A percentile compares a stretch with the other conserved stretches of the same genome.
Conservation (phyloP, 805 yeast species). For the Lipomyces sp. region DNA sequence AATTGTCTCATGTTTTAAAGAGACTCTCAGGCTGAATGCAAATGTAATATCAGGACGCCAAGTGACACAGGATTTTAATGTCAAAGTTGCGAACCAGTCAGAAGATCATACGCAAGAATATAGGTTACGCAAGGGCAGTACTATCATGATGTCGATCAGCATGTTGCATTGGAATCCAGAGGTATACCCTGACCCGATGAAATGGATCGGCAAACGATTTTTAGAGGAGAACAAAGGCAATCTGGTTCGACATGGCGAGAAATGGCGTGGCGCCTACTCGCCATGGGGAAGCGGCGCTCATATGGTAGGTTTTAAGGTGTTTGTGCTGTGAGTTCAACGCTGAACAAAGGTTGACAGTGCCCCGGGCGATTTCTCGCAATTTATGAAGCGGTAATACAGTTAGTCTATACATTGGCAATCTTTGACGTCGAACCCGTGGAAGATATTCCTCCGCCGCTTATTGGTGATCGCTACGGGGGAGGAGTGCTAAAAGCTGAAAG, state of each 20-base stretch:
- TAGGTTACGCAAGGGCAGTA: background rate
- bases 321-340: background rate
- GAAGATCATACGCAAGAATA: background rate
- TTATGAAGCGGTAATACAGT: slow-evolving; percentile 19
- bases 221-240: slow-evolving; percentile 20
- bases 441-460: slow-evolving; percentile 7
- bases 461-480: slow-evolving; percentile 19
- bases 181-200: slow-evolving; percentile 31
- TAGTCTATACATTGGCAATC: slow-evolving; percentile 11
- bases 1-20: slow-evolving; percentile 28
- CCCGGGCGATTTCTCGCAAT: slow-evolving; percentile 26
- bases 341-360: slow-evolving; percentile 13
- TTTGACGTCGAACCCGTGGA: slow-evolving; percentile 21
- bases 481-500: slow-evolving; percentile 16
- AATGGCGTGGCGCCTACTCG: slow-evolving; percentile 14
- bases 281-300: slow-evolving; percentile 35
- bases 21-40: slow-evolving; percentile 26
- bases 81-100: slow-evolving; percentile 11
- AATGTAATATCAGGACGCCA: slow-evolving; percentile 19
- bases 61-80: slow-evolving; percentile 19
- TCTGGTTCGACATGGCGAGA: slow-evolving; percentile 11
- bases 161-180: slow-evolving; percentile 32
- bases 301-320: slow-evolving; percentile 10
- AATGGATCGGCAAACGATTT: slow-evolving; percentile 29
- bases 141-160: slow-evolving; percentile 16